Conservation (phyloP, 345 rosid genomes). For the Excoecaria cochinchinensis region DNA sequence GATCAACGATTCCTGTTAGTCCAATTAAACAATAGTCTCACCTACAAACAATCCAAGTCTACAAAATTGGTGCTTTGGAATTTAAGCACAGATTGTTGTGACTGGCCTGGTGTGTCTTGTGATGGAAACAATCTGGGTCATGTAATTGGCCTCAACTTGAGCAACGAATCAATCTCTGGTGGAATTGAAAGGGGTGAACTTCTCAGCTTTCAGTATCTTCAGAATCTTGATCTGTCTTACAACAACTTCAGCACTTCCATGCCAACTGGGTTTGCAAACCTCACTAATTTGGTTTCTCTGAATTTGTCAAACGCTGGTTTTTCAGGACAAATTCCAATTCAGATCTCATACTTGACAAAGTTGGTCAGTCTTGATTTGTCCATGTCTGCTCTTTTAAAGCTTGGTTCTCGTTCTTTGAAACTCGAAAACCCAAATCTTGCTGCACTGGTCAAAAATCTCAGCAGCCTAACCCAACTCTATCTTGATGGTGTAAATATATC, state of each 20-base stretch:
- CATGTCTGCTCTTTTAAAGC: neutral
- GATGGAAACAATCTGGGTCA: conserved; percentile 23
- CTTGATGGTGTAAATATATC: conserved; percentile 42
- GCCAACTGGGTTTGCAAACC: conserved; percentile 32
- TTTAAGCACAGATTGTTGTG: conserved; percentile 29
- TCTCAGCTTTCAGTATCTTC: conserved; percentile 39
- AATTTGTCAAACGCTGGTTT: conserved; percentile 48
- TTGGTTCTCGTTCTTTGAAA: neutral
- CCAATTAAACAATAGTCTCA: conserved; percentile 32
- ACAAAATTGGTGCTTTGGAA: conserved; percentile 32
- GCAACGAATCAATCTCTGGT: conserved; percentile 28
- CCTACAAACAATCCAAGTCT: neutral
- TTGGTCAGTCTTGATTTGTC: conserved; percentile 52
- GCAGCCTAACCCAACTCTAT: conserved; percentile 17
- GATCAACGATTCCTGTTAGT: conserved; percentile 39
- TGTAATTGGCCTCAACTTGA: conserved; percentile 44
- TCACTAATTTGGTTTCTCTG: conserved; percentile 27
- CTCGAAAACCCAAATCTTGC: conserved; percentile 36
- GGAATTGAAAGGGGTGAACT: conserved; percentile 35
- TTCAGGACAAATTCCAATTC: conserved; percentile 37
- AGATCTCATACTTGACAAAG: conserved; percentile 34
- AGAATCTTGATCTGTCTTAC: conserved; percentile 38
- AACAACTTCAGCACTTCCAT: conserved; percentile 28
- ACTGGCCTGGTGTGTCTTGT: conserved; percentile 49
- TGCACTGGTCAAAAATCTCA: conserved; percentile 27